Base-by-base conservation (phyloP, 495 filamentous ascomycete genomes). In the Polyplosphaeria fusca region DNA sequence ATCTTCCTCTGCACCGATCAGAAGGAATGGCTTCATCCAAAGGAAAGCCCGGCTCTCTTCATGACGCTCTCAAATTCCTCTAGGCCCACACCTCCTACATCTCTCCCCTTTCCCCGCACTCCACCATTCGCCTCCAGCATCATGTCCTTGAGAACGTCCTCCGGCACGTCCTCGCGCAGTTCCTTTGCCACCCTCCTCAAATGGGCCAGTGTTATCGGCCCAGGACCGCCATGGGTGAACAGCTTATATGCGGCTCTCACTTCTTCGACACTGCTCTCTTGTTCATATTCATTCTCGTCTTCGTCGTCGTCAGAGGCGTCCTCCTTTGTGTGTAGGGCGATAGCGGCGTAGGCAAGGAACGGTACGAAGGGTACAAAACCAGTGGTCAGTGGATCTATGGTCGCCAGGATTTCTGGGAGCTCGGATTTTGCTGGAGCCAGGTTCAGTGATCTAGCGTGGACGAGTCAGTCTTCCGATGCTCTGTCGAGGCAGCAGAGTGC, bases 81-180 rank as follows among this genome's bases (percentile, higher is more conserved):
- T 64, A 83, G 71, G 41, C 76, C 79, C 24, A 95, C 93, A 7
- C 91, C 76, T 12, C 86, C 86, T 4, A 74, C 77, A 18, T 77
- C 78, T 4, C 91, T 73, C 22, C 77, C 79, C 46, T 82, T 83
- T 16, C 77, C 79, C 43, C 82, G 83, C 62, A 81, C 81, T 2
- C 88, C 89, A 0, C 86, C 90, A 70, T 91, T 95, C 58, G 69
- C 93, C 76, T 96, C 93, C 35, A 86, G 67, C 40, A 98, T 84
- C 93, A 98, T 98, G 76, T 95, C 89, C 71, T 77, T 79, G 61
- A 98, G 71, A 68, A 95, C 63, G 19, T 87, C 81, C 63, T 96
- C 93, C 16, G 78, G 78, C 26, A 95, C 83, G 40, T 87, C 79
- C 63, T 95, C 89, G 69, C 88, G 85, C 65, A 98, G 70, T 56